Conservation (phyloP, 2,329 filamentous ascomycete genomes). For the Cladorrhinum sp. region DNA sequence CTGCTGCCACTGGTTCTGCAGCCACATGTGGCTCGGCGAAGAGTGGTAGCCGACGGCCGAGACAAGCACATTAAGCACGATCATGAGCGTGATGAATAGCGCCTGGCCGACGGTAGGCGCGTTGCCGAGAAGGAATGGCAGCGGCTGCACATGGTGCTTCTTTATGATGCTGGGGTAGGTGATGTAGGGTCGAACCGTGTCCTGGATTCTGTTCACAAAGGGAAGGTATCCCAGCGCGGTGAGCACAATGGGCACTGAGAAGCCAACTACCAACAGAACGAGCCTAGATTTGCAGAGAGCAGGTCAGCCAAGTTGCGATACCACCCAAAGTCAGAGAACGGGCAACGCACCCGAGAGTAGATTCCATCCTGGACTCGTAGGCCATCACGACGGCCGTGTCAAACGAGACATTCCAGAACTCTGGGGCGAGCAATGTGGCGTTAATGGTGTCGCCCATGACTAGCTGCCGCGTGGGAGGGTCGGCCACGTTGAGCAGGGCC, state of each 20-base stretch:
- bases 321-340: too few relatives aligned
- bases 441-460: too few relatives aligned
- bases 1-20: conserved; percentile 1
- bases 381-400: too few relatives aligned
- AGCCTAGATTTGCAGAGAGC: too few relatives aligned
- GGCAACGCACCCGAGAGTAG: too few relatives aligned
- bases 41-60: not conserved
- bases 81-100: conserved; percentile 2
- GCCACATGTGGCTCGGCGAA: conserved; percentile 6
- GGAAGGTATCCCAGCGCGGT: not conserved
- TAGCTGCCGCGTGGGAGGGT: too few relatives aligned
- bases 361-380: too few relatives aligned
- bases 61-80: not conserved
- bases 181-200: conserved; percentile 7
- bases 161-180: conserved; percentile 2
- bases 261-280: not conserved
- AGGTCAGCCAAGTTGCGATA: too few relatives aligned
- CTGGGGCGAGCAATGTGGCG: too few relatives aligned
- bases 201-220: not conserved
- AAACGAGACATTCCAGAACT: too few relatives aligned
- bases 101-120: conserved; percentile 10
- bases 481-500: too few relatives aligned
- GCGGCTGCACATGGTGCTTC: not conserved
- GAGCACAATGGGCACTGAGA: not conserved
- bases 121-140: conserved; percentile 12